Percentiles rank a stretch among this genome's conserved stretches.
Evolutionary conservation across 768 basidiomycete species (phyloP).

Genomic region (Kwoniella dendrophila): DNA sequence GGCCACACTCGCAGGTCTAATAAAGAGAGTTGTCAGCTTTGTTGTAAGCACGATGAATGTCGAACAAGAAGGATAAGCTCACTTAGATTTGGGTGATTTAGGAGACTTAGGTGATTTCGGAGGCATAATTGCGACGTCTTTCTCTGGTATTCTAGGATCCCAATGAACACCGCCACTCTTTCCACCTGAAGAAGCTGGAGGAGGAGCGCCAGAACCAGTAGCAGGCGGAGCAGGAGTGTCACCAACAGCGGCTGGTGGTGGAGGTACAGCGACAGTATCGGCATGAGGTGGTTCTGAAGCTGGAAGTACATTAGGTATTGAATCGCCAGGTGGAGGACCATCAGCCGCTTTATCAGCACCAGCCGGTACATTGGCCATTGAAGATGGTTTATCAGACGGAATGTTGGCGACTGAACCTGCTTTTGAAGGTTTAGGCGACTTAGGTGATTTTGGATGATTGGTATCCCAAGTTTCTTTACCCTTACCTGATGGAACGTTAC

Average conservation of each 20-base stretch:
- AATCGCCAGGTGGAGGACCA: slow-evolving; percentile 1
- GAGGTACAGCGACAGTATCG: slow-evolving; percentile 6
- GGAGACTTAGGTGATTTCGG: slow-evolving; percentile 11
- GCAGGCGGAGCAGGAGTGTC: background rate
- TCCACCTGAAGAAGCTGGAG: slow-evolving; percentile 6
- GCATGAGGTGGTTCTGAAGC: no score
- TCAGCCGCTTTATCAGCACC: slow-evolving; percentile 4
- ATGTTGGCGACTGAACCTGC: slow-evolving; percentile 18
- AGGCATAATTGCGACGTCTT: slow-evolving; percentile 27
- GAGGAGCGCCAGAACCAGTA: background rate
- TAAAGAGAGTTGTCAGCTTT: background rate
- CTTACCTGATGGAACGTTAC: slow-evolving; percentile 16
- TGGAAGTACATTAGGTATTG: no score
- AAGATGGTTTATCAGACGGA: slow-evolving; percentile 14
- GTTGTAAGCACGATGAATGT: background rate
- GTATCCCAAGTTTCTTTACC: slow-evolving; percentile 12
- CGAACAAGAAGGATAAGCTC: background rate
- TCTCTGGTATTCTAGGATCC: slow-evolving; percentile 26
- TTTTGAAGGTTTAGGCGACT: slow-evolving; percentile 11
- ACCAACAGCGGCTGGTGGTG: background rate
- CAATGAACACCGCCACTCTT: slow-evolving; percentile 40
- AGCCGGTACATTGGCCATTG: slow-evolving; percentile 2
- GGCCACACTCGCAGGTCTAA: background rate
- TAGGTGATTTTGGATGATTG: slow-evolving; percentile 28
- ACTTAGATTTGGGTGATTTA: slow-evolving; percentile 12